A percentile compares a stretch with the other conserved stretches of the same genome.
Evolutionary conservation across 768 basidiomycete species (phyloP).

Genomic region (Asterophora parasitica): DNA sequence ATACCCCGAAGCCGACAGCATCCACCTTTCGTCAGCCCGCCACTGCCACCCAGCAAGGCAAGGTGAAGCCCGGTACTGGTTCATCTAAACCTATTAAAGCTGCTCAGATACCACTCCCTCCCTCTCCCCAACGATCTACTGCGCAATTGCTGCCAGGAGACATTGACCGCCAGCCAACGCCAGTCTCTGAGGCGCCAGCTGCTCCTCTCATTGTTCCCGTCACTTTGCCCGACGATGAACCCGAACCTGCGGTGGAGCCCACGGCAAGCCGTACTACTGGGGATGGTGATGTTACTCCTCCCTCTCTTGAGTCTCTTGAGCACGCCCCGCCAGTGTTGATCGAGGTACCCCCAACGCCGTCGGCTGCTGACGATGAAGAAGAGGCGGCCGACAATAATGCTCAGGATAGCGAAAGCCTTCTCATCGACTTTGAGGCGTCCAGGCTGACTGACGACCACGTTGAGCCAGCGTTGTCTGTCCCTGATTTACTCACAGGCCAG

Average conservation of each 20-base stretch:
- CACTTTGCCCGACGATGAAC: neutral
- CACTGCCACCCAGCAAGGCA: neutral
- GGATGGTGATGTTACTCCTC: neutral
- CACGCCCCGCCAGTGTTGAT: too few relatives aligned
- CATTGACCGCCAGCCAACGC: neutral
- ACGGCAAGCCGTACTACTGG: neutral
- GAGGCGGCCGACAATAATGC: too few relatives aligned
- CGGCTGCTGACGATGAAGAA: too few relatives aligned
- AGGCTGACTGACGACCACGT: neutral
- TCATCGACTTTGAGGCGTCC: too few relatives aligned
- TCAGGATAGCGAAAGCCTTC: too few relatives aligned
- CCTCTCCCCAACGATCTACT: constrained; percentile 25
- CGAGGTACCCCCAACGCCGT: too few relatives aligned
- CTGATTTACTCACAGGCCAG: neutral
- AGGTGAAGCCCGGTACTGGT: constrained; percentile 3
- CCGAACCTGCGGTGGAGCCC: neutral
- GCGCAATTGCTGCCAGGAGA: neutral
- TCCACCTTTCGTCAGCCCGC: neutral
- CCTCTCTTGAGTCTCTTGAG: neutral
- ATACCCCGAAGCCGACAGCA: constrained; percentile 16
- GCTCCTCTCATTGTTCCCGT: neutral
- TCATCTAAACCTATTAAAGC: constrained; percentile 24
- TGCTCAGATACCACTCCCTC: constrained; percentile 30
- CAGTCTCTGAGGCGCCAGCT: neutral
- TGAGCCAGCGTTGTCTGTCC: neutral